Percentiles rank a stretch among this genome's conserved stretches.
These are phyloP conservation scores for Melaleuca quinquenervia DNA, from an alignment of 345 rosid genomes.

Conservation along the genomic window DNA sequence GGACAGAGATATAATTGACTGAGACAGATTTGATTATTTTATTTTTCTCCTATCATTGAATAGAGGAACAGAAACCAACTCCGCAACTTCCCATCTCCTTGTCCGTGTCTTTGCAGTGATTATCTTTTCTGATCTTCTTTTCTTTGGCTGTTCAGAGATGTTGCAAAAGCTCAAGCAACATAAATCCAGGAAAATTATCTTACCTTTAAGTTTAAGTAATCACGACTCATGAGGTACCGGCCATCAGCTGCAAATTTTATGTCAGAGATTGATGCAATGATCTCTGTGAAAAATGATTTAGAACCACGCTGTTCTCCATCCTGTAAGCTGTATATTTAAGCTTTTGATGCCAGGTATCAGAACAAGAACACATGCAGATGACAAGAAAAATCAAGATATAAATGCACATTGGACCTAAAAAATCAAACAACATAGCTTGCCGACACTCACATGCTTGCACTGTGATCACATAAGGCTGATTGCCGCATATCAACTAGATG, in stretches of 20 bases:
- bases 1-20: neutral
- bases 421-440: neutral
- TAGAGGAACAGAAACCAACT: neutral
- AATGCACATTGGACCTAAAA: neutral
- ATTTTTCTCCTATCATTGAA: neutral
- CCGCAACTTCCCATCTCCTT: neutral
- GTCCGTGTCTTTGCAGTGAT: neutral
- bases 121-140: neutral
- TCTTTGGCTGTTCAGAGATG: neutral
- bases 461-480: slow-evolving; percentile 51
- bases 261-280: slow-evolving; percentile 50
- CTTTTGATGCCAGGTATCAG: slow-evolving; percentile 7
- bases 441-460: slow-evolving; percentile 39
- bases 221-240: slow-evolving; percentile 46
- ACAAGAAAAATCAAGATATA: neutral
- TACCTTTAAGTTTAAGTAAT: slow-evolving; percentile 63
- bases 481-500: slow-evolving; percentile 58
- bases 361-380: neutral
- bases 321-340: slow-evolving; percentile 33
- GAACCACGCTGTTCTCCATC: slow-evolving; percentile 30
- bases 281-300: slow-evolving; percentile 51
- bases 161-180: neutral
- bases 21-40: neutral
- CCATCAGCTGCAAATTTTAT: slow-evolving; percentile 50
- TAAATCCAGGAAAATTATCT: neutral